These are phyloP conservation scores for Corrigiola litoralis DNA, from an alignment of 179 eudicot genomes.

Conservation along the genomic window DNA sequence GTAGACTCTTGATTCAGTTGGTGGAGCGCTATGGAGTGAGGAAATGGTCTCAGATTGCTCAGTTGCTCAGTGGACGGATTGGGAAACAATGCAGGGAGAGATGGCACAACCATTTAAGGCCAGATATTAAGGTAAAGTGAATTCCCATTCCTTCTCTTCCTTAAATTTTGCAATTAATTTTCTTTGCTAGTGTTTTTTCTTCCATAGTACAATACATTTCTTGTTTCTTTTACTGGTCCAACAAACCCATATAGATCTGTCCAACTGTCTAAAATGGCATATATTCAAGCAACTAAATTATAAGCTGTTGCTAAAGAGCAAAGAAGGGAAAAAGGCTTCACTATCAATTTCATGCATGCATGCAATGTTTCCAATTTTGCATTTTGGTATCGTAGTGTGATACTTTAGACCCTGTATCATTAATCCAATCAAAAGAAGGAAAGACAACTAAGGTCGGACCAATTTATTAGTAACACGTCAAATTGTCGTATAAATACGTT, in stretches of 20 bases:
- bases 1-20: slow-evolving; percentile 45
- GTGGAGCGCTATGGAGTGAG: slow-evolving; percentile 58
- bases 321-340: background rate
- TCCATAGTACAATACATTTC: background rate
- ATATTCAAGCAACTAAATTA: slow-evolving; percentile 11
- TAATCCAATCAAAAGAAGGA: slow-evolving; percentile 2
- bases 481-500: background rate
- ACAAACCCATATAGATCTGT: slow-evolving; percentile 18
- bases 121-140: slow-evolving; percentile 55
- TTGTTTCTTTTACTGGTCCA: background rate
- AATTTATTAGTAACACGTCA: slow-evolving; percentile 1
- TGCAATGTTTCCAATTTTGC: slow-evolving; percentile 14
- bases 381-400: slow-evolving; percentile 2
- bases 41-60: slow-evolving; percentile 72
- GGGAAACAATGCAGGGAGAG: slow-evolving; percentile 81
- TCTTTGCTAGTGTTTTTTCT: background rate
- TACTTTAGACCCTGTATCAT: background rate
- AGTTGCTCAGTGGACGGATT: slow-evolving; percentile 53
- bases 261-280: slow-evolving; percentile 23
- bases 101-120: slow-evolving; percentile 77
- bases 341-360: slow-evolving; percentile 21
- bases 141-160: background rate
- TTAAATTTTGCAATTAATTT: background rate
- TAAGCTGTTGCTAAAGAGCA: slow-evolving; percentile 15
- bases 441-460: background rate